Evolutionary conservation across 805 yeast species (phyloP).

Genomic region (Cyberlindnera suaveolens): DNA sequence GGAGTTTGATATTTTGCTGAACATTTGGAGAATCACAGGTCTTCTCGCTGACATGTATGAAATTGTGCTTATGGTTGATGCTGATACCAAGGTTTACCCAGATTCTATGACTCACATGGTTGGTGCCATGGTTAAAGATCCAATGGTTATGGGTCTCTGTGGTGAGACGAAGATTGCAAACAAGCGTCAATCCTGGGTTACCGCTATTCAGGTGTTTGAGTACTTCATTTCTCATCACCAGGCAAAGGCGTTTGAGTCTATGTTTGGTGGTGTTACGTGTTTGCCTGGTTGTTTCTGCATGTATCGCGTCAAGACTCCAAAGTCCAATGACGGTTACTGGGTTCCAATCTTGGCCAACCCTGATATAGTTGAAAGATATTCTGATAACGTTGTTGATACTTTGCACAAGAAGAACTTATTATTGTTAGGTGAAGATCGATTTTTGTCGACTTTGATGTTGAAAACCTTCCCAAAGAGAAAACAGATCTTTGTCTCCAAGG

Average conservation of each 20-base stretch:
- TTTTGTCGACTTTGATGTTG: constrained; percentile 77
- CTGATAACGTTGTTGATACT: constrained; percentile 79
- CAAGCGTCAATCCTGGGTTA: constrained; percentile 79
- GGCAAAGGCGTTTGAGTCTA: constrained; percentile 91
- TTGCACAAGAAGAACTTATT: constrained; percentile 82
- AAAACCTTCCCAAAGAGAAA: constrained; percentile 85
- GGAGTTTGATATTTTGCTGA: constrained; percentile 69
- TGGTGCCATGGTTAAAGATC: constrained; percentile 84
- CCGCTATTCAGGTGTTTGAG: constrained; percentile 90
- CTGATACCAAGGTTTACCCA: constrained; percentile 84
- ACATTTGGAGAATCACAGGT: constrained; percentile 80
- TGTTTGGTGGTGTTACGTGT: constrained; percentile 91
- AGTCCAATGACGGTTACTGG: constrained; percentile 76
- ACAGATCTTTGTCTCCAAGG: constrained; percentile 81
- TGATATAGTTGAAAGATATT: constrained; percentile 85
- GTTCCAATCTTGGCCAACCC: constrained; percentile 91
- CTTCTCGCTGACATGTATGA: constrained; percentile 80
- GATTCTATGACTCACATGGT: constrained; percentile 86
- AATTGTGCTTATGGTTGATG: constrained; percentile 85
- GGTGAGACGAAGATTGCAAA: constrained; percentile 92
- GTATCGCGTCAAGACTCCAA: constrained; percentile 87
- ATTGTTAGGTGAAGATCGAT: constrained; percentile 87
- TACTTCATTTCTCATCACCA: constrained; percentile 92
- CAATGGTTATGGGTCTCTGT: constrained; percentile 84
- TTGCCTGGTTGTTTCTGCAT: constrained; percentile 93